Base-by-base conservation (phyloP, 352 stramenopile species). In the Phytopythium kandeliae region DNA sequence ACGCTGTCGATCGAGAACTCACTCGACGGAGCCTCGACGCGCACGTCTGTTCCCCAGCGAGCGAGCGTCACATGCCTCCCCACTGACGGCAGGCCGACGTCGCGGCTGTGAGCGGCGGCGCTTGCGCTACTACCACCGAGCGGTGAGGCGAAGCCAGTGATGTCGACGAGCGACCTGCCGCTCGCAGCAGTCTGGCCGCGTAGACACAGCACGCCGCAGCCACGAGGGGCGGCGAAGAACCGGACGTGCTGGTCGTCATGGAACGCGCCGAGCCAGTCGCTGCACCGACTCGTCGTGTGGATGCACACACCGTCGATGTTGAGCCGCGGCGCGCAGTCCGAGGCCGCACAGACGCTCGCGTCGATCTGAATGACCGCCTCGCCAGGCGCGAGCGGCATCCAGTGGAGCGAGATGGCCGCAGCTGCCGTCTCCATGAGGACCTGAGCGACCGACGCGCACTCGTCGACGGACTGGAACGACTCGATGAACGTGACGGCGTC, bases 261-360 rank as follows among this genome's bases (percentile, higher is more conserved):
- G 31, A 67, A 82, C 0, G 42, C 49, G 10, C 74, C 77, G 48
- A 81, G 72, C 77, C 77, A 88, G 11, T 68, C 69, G 44, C 71
- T 85, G 55, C 77, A 83, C 0, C 62, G 67, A 26, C 44, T 58
- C 0, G 71, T 75, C 1, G 77, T 85, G 58, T 88, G 74, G 49
- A 88, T 72, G 47, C 77, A 88, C 25, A 88, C 24, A 0, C 77
- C 77, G n/a, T 78, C 61, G 31, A 88, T 60, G 17, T 62, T 26
- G 24, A 42, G 43, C 16, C 21, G 31, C 12, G 37, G 11, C 7
- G 19, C 16, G 12, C 10, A 4, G 24, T 30, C 2, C 13, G 30
- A 12, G 4, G 35, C 7, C 3, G 34, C 25, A 17, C 53, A 57
- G 21, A 73, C 55, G 36, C 65, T 81, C 19, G 58, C 61, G 30